Conservation (phyloP, 1,284 basidiomycete species). For the Meira nashicola region DNA sequence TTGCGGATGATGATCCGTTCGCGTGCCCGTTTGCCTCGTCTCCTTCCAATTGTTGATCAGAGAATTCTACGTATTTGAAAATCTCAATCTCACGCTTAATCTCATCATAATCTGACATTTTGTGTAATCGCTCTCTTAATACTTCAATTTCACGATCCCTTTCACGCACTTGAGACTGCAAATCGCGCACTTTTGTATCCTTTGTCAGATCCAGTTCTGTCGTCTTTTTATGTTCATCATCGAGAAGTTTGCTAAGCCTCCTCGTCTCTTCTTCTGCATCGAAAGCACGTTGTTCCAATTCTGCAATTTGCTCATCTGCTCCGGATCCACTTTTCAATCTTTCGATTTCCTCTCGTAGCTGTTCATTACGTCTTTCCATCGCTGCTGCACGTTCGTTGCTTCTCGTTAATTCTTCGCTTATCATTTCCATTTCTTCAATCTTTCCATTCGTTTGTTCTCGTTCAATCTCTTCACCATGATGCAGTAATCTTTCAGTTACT, state of each 20-base stretch:
- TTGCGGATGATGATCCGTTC: conserved; percentile 59
- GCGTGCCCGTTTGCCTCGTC: conserved; percentile 19
- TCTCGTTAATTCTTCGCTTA: conserved; percentile 83
- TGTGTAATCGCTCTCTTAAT: conserved; percentile 57
- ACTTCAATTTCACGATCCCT: conserved; percentile 70
- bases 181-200: background rate
- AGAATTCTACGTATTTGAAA: conserved; percentile 50
- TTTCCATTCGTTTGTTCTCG: conserved; percentile 14
- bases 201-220: conserved; percentile 6
- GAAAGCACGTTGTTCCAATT: conserved; percentile 66
- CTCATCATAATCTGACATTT: conserved; percentile 68
- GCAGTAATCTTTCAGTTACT: conserved; percentile 81
- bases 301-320: conserved; percentile 60
- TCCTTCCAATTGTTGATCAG: conserved; percentile 54
- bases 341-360: conserved; percentile 87
- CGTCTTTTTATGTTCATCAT: conserved; percentile 63
- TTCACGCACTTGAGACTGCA: conserved; percentile 59
- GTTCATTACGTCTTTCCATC: conserved; percentile 87
- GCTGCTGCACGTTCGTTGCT: conserved; percentile 86
- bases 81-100: conserved; percentile 58
- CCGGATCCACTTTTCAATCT: conserved; percentile 39
- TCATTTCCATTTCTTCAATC: conserved; percentile 62
- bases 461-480: conserved; percentile 64
- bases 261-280: conserved; percentile 71
- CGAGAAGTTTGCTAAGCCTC: conserved; percentile 65